Conservation (phyloP, 228 moss, liverwort and hornwort species). For the Sphagnum fallax region DNA sequence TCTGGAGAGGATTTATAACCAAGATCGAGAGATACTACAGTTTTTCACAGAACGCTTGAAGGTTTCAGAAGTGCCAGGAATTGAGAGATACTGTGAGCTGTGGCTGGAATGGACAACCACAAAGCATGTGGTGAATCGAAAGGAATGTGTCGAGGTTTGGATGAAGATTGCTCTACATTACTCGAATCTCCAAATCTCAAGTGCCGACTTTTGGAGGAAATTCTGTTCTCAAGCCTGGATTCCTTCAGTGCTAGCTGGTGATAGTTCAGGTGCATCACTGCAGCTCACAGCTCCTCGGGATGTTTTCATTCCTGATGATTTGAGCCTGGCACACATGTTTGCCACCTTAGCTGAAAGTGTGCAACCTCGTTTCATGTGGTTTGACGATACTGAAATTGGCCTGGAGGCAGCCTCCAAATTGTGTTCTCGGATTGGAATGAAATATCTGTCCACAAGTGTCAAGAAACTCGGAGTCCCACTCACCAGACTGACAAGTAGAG, state of each 20-base stretch:
- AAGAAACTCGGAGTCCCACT: too few relatives aligned
- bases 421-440: too few relatives aligned
- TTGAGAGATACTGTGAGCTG: constrained; percentile 2
- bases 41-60: neutral
- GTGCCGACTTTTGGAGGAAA: neutral
- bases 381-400: neutral
- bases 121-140: neutral
- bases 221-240: constrained; percentile 3
- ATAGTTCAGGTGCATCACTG: neutral
- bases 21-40: too few relatives aligned
- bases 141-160: neutral
- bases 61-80: neutral
- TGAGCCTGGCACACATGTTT: constrained; percentile 5
- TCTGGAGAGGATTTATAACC: constrained; percentile 1
- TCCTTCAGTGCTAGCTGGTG: neutral
- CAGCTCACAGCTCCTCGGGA: neutral
- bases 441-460: too few relatives aligned
- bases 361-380: constrained; percentile 6
- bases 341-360: neutral
- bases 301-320: constrained; percentile 11
- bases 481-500: too few relatives aligned
- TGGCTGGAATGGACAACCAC: constrained; percentile 2
- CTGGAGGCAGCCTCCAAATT: neutral
- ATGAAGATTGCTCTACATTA: neutral
- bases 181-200: neutral